Percentiles rank a stretch among this genome's conserved stretches.
Conservation (phyloP, 306 rosid genomes). For the Glycyrrhiza uralensis region DNA sequence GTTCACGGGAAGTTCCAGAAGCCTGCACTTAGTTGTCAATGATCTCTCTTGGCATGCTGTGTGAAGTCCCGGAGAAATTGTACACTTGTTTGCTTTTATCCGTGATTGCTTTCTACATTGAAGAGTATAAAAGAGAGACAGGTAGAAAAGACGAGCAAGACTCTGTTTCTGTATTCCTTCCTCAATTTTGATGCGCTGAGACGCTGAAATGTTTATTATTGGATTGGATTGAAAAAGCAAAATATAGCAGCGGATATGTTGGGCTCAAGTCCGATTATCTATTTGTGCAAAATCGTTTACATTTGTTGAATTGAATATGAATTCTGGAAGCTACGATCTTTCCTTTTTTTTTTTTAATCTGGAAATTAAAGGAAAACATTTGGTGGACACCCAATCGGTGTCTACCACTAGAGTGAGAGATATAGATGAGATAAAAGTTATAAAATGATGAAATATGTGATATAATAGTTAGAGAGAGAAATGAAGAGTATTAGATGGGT, state of each 20-base stretch:
- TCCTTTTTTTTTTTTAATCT: neutral
- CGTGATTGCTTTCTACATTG: neutral
- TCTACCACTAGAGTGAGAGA: too few relatives aligned
- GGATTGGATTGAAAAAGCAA: too few relatives aligned
- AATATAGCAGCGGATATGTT: neutral
- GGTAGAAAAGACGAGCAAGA: neutral
- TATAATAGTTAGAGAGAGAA: too few relatives aligned
- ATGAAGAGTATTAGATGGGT: too few relatives aligned
- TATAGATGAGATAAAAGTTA: too few relatives aligned
- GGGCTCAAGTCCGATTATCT: neutral
- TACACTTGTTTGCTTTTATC: neutral
- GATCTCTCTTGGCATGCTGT: neutral
- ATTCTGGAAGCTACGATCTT: neutral
- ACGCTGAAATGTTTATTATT: neutral
- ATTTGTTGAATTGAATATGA: neutral
- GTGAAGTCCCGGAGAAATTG: neutral
- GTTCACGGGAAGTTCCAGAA: conserved; percentile 94
- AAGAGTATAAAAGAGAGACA: neutral
- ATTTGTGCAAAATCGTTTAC: neutral
- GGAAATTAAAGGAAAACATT: too few relatives aligned
- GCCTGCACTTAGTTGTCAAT: conserved; percentile 38
- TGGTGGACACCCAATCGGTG: too few relatives aligned
- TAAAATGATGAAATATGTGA: too few relatives aligned
- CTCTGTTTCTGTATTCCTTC: neutral
- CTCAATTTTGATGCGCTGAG: neutral